Base-by-base conservation (phyloP, 2,329 filamentous ascomycete genomes). In the Dactylellina drechsleri region DNA sequence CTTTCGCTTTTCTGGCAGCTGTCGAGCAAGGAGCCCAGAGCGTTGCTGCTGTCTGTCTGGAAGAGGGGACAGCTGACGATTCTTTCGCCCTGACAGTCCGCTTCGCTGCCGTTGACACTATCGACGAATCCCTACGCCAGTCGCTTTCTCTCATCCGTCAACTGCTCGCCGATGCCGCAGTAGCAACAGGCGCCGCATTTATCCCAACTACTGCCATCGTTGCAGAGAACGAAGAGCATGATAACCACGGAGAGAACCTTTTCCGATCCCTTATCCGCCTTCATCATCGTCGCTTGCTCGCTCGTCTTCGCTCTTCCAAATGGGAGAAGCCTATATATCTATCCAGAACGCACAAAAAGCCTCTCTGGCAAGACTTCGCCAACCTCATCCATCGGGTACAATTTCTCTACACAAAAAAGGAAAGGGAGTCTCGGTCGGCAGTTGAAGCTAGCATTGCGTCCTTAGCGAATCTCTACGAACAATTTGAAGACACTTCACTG, bases 1-100 rank as follows among this genome's bases (percentile, higher is more conserved):
- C 81, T 59, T 75, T 81, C 66, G 80, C 80, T 15, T 80, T 79
- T 57, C 66, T 81, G 20, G 80, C 76, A 10, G 79, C 80, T 6
- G 77, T 78, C 18, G 73, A 80, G 43, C 76, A 80, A 70, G 80
- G 77, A 1, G 77, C 77, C 0, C 77, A 79, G 43, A 78, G 72
- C 49, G 79, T 81, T 5, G 78, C 80, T 36, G 80, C 80, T 6
- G 79, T 79, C 31, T 79, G 80, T 52, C 58, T 81, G 2, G 80
- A 81, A 66, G 78, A 81, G 56, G 20, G 76, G 4, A 2, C 13
- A 5, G 26, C 76, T 1, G 16, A 49, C 31, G 13, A 41, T 16
- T 10, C 6, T 36, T 36, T 10, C 6, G 58, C 68, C 13, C 57
- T 79, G 13, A 77, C 66, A 2, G 49, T 79, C 15, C 62, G 77